phyloP scores from a whole-genome alignment of 148 eudicot genomes.

The Fagopyrum esculentum region DNA sequence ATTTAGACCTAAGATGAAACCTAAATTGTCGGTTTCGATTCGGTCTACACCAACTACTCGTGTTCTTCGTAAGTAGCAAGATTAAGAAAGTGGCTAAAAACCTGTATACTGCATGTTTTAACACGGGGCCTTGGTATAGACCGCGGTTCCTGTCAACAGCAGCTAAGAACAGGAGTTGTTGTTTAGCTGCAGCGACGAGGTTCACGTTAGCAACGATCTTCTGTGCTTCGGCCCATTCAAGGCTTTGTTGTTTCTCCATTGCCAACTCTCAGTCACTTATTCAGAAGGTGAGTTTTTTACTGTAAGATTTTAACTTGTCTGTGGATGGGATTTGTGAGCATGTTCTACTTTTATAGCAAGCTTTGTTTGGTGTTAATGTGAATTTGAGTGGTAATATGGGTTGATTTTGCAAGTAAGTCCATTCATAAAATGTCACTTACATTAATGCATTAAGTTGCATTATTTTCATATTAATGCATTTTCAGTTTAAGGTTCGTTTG shows the following conservation, averaged over 20 bases:
- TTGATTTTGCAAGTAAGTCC: background rate
- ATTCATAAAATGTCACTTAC: background rate
- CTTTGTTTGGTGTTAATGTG: background rate
- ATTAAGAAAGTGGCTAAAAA: background rate
- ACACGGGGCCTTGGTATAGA: constrained; percentile 49
- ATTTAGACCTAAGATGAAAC: too few species aligned
- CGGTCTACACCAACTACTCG: too few species aligned
- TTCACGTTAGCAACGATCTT: constrained; percentile 37
- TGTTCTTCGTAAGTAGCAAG: too few species aligned
- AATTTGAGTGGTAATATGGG: background rate
- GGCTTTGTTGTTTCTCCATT: constrained; percentile 40
- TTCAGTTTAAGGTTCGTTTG: too few species aligned
- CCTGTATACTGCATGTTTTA: constrained; percentile 57
- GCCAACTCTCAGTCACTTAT: background rate
- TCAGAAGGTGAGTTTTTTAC: background rate
- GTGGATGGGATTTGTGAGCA: background rate
- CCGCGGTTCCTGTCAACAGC: constrained; percentile 54
- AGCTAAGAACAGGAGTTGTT: constrained; percentile 56
- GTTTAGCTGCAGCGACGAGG: constrained; percentile 57
- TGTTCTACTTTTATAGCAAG: constrained; percentile 4
- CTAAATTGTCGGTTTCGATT: too few species aligned
- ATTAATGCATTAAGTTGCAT: too few species aligned
- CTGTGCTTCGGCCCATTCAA: constrained; percentile 69
- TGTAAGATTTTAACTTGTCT: background rate
- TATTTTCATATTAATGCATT: too few species aligned